Evolutionary conservation across 2,329 filamentous ascomycete genomes (phyloP), one percentile per base, ranked within the genome.

Genomic region (Aspergillus sp.): DNA sequence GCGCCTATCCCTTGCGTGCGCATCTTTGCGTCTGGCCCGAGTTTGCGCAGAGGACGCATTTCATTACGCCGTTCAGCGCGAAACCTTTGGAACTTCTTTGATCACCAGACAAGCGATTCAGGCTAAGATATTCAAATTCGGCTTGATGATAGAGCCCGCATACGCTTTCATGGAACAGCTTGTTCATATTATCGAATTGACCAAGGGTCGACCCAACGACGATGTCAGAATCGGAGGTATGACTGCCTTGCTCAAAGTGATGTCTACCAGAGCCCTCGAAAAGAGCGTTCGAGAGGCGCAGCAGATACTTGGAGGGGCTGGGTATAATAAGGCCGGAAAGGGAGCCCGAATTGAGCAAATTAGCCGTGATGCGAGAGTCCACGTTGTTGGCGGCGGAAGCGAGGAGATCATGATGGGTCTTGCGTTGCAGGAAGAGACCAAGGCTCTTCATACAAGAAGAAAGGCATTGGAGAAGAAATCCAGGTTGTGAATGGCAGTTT

Each of bases 1-100:
- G 71, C 84, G 89, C 0, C 79, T 91, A 4, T 81, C 81, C 6
- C 88, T 92, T 58, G 82, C 86, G 2, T 85, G 90, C 47, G 82
- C 84, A 1, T 83, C 84, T 1, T 87, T 88, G 1, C 79, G 89
- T 5, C 80, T 87, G 63, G 80, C 87, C 2, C 80, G 84, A 3
- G 84, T 89, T 4, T 87, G 85, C 7, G 78, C 88, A 2, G 75
- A 80, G 54, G 77, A 85, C 6, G 86, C 87, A 0, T 85, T 87
- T 68, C 84, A 84, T 59, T 89, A 89, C 66, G 82, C 83, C 29
- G 73, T 88, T 61, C 86, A 87, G 70, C 81, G 87, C 20, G 85
- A 89, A 69, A 87, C 86, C 0, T 88, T 88, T 65, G 85, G 85
- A 20, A 81, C 81, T 47, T 81, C 83, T 0, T 75, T 88, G 4